These are phyloP conservation scores for Periconia digitata DNA, from an alignment of 2,329 filamentous ascomycete species.

Conservation along the genomic window DNA sequence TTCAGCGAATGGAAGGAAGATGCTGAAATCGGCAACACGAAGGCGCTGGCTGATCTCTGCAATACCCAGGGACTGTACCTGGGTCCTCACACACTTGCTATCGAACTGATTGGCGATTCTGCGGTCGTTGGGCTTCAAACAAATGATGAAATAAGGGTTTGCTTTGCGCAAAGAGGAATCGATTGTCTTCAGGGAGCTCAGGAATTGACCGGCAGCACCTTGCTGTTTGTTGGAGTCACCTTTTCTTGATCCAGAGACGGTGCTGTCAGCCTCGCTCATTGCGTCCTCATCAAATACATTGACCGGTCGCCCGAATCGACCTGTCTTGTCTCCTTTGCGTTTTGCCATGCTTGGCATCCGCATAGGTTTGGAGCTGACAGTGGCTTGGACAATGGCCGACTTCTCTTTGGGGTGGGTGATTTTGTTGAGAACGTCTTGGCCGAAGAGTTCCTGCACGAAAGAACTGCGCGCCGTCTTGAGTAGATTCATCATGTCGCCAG, in stretches of 20 bases:
- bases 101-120: slow-evolving; percentile 98
- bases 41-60: slow-evolving; percentile 94
- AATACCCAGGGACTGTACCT: slow-evolving; percentile 93
- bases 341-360: slow-evolving; percentile 91
- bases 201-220: slow-evolving; percentile 89
- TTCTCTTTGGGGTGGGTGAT: slow-evolving; percentile 91
- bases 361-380: slow-evolving; percentile 92
- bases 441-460: slow-evolving; percentile 88
- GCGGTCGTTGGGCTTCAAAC: slow-evolving; percentile 93
- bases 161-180: slow-evolving; percentile 84
- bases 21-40: slow-evolving; percentile 88
- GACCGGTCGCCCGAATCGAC: slow-evolving; percentile 47
- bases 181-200: slow-evolving; percentile 86
- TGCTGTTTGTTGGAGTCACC: slow-evolving; percentile 60
- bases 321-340: slow-evolving; percentile 64
- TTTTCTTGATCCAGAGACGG: slow-evolving; percentile 46
- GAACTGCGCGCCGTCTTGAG: slow-evolving; percentile 85
- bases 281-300: slow-evolving; percentile 51
- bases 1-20: slow-evolving; percentile 94
- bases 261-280: slow-evolving; percentile 45
- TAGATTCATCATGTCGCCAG: slow-evolving; percentile 92
- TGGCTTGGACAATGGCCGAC: slow-evolving; percentile 90
- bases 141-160: slow-evolving; percentile 96
- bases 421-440: slow-evolving; percentile 92
- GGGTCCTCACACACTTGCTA: slow-evolving; percentile 94